Base-by-base conservation (phyloP, 1,284 basidiomycete genomes). In the Agroathelia rolfsii region DNA sequence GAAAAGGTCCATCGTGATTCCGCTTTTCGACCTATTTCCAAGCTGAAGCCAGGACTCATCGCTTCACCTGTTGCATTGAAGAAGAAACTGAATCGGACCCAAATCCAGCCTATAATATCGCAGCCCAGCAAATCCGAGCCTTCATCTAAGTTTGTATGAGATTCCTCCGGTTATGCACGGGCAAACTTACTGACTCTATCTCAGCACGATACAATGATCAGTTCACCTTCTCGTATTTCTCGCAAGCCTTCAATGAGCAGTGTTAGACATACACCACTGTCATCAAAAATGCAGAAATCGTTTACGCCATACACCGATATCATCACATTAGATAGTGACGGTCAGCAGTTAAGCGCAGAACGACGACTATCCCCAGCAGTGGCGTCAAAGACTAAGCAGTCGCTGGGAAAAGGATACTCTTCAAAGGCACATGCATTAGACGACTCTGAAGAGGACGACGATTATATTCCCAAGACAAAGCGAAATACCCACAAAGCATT, bases 231-330 rank as follows among this genome's bases (percentile, higher is more conserved):
- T n/a, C n/a, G n/a, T n/a, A n/a, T n/a, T n/a, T n/a, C n/a, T n/a
- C n/a, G n/a, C n/a, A 64, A 53, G 38, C 42, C 45, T 19, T 56
- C 46, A 31, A 34, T 40, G 21, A 34, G 48, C 10, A 14, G 44
- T 4, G 41, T 41, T 0, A 66, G 58, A 35, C 38, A 41, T 12
- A 51, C 48, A 1, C 49, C 59, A 3, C 47, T 57, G 35, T 43
- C 34, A 46, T 50, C 38, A 26, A 44, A 51, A 12, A 41, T 34
- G 16, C 21, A 48, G 23, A 65, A 64, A 39, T 52, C 57, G 10
- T 54, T 57, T 24, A 58, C 63, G 4, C 66, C 71, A 1, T 56
- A 76, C 30, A 61, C 83, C 28, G 77, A 84, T 24, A 83, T 85
- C 28, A 57, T 74, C 22, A 55, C 78, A 24, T 38, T 82, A 16